Evolutionary conservation across 805 yeast species (phyloP).

Genomic region (Lipomyces sp.): DNA sequence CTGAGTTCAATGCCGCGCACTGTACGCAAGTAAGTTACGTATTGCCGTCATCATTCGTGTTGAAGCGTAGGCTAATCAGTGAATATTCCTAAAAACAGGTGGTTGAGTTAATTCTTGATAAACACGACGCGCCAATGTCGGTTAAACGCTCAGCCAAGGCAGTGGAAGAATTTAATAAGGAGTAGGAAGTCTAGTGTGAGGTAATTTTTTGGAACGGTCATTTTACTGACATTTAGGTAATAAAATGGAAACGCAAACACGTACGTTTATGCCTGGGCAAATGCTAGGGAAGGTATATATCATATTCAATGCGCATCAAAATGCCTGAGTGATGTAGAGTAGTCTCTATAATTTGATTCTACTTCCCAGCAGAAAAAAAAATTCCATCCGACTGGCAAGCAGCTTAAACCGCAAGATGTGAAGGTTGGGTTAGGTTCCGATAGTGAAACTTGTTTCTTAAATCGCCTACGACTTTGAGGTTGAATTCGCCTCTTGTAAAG

Average conservation of each 20-base stretch:
- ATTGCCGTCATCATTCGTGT: not conserved
- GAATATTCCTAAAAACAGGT: not conserved
- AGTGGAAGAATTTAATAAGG: not conserved
- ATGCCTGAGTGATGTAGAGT: too few species aligned
- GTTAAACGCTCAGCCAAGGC: not conserved
- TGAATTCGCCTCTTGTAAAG: too few species aligned
- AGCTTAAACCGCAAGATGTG: too few species aligned
- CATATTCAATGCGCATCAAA: too few species aligned
- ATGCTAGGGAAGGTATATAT: too few species aligned
- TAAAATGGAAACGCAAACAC: not conserved
- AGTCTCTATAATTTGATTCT: too few species aligned
- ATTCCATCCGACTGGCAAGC: too few species aligned
- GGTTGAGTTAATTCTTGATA: not conserved
- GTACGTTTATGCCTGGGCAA: not conserved
- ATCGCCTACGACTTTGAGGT: too few species aligned
- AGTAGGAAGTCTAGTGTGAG: not conserved
- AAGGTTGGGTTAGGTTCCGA: too few species aligned
- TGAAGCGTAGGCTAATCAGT: not conserved
- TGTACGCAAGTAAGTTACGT: not conserved
- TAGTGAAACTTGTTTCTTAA: too few species aligned
- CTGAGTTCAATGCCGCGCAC: slow-evolving; percentile 46
- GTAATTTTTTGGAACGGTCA: not conserved
- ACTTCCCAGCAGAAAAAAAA: too few species aligned
- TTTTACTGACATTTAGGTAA: not conserved
- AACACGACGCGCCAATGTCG: not conserved